phyloP scores from a whole-genome alignment of 306 rosid genomes.

The Lathyrus tuberosus region DNA sequence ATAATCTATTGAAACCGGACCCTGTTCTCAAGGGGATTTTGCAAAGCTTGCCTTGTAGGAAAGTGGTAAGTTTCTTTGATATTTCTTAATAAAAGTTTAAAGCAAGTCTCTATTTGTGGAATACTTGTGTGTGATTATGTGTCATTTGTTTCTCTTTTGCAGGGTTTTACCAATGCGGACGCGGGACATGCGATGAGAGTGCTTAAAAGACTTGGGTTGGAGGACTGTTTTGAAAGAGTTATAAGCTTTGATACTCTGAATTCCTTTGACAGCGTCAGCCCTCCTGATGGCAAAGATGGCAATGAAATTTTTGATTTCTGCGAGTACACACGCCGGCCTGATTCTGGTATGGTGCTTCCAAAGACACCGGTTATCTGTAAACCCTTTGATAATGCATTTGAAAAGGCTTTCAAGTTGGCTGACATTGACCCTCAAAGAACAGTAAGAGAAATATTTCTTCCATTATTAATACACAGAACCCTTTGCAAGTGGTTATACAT shows the following conservation, averaged over 20 bases:
- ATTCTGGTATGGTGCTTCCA: slow-evolving; percentile 50
- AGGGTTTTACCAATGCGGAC: slow-evolving; percentile 81
- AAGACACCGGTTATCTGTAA: slow-evolving; percentile 73
- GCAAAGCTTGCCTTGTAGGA: slow-evolving; percentile 75
- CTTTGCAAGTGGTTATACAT: background rate
- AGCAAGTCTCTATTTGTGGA: background rate
- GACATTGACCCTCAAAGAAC: slow-evolving; percentile 72
- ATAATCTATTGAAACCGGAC: slow-evolving; percentile 67
- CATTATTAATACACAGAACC: background rate
- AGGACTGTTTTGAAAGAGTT: slow-evolving; percentile 78
- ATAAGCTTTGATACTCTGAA: slow-evolving; percentile 88
- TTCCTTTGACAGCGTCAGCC: slow-evolving; percentile 31
- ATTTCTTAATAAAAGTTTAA: slow-evolving; percentile 6
- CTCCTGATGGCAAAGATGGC: slow-evolving; percentile 37
- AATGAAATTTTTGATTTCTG: slow-evolving; percentile 41
- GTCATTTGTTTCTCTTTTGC: slow-evolving; percentile 16
- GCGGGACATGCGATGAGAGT: slow-evolving; percentile 59
- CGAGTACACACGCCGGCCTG: slow-evolving; percentile 42
- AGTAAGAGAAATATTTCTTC: slow-evolving; percentile 48
- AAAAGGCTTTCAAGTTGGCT: slow-evolving; percentile 62
- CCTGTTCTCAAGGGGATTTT: slow-evolving; percentile 70
- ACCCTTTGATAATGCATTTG: slow-evolving; percentile 75
- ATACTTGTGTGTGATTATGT: background rate
- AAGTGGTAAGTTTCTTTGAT: slow-evolving; percentile 59
- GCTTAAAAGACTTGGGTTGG: slow-evolving; percentile 77